phyloP scores from a whole-genome alignment of 2,329 filamentous ascomycete species.

The Hypoxylon sp. region DNA sequence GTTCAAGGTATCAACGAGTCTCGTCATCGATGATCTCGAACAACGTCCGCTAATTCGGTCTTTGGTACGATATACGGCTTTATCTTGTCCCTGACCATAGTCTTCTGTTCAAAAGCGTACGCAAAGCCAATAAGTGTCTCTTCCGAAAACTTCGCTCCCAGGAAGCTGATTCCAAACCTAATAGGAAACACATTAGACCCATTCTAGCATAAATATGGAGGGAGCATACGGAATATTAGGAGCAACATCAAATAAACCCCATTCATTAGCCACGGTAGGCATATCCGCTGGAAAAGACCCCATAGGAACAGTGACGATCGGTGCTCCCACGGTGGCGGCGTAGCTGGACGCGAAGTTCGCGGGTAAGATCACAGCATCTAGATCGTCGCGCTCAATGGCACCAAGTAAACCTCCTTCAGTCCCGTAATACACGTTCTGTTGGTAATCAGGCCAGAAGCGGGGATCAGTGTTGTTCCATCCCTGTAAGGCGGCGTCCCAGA shows the following conservation, averaged over 20 bases:
- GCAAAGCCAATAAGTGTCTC: conserved; percentile 74
- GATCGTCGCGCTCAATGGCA: conserved; percentile 67
- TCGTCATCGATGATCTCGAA: neutral
- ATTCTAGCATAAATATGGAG: no score
- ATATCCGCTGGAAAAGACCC: conserved; percentile 64
- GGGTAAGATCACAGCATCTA: conserved; percentile 75
- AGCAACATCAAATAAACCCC: conserved; percentile 66
- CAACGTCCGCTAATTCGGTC: conserved; percentile 51
- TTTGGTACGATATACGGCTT: conserved; percentile 52
- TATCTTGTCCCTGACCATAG: conserved; percentile 50
- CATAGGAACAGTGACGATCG: conserved; percentile 74
- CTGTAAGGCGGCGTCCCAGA: conserved; percentile 68
- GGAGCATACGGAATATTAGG: conserved; percentile 52
- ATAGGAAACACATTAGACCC: neutral
- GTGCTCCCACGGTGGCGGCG: conserved; percentile 70
- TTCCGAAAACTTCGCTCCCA: conserved; percentile 74
- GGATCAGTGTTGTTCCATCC: conserved; percentile 70
- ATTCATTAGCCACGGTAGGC: conserved; percentile 60
- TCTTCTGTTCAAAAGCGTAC: conserved; percentile 78
- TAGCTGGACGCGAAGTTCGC: conserved; percentile 64
- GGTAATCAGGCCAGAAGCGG: conserved; percentile 64
- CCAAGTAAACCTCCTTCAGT: conserved; percentile 73
- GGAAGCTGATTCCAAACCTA: conserved; percentile 73
- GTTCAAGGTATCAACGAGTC: neutral
- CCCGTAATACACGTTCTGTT: conserved; percentile 66